Percentiles rank a stretch among this genome's conserved stretches.
Conservation (phyloP, 2,329 filamentous ascomycete species). For the Venturiaceae sp. region DNA sequence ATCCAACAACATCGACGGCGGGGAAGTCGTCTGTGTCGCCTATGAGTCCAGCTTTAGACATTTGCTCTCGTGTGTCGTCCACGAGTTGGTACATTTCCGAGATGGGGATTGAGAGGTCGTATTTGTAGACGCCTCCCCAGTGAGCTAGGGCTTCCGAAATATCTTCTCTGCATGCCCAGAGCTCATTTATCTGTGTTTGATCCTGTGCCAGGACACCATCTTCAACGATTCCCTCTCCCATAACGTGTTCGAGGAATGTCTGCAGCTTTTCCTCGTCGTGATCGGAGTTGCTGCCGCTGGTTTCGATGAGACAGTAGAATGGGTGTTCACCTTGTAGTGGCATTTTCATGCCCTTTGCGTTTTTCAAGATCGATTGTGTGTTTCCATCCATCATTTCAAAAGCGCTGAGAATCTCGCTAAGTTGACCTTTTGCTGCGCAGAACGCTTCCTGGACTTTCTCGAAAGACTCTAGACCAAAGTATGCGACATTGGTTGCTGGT, state of each 20-base stretch:
- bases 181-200: conserved; percentile 73
- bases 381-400: conserved; percentile 94
- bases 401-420: conserved; percentile 91
- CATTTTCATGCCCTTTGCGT: conserved; percentile 64
- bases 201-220: conserved; percentile 92
- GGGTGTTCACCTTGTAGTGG: conserved; percentile 78
- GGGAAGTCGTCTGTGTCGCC: conserved; percentile 63
- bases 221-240: conserved; percentile 74
- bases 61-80: conserved; percentile 66
- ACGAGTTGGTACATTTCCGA: conserved; percentile 80
- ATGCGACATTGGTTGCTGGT: conserved; percentile 85
- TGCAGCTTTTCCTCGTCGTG: conserved; percentile 87
- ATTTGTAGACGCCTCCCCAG: conserved; percentile 95
- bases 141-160: conserved; percentile 84
- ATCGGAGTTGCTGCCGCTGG: conserved; percentile 85
- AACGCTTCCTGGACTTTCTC: conserved; percentile 83
- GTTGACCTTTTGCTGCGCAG: conserved; percentile 76
- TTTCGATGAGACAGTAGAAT: conserved; percentile 96
- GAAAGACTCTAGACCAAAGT: conserved; percentile 84
- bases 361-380: conserved; percentile 68
- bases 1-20: conserved; percentile 85
- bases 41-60: conserved; percentile 66
- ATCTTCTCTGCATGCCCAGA: conserved; percentile 92
- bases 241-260: conserved; percentile 81
- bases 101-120: conserved; percentile 91